phyloP scores from a whole-genome alignment of 129 eudicot genomes.

The Gnaphalium uliginosum region DNA sequence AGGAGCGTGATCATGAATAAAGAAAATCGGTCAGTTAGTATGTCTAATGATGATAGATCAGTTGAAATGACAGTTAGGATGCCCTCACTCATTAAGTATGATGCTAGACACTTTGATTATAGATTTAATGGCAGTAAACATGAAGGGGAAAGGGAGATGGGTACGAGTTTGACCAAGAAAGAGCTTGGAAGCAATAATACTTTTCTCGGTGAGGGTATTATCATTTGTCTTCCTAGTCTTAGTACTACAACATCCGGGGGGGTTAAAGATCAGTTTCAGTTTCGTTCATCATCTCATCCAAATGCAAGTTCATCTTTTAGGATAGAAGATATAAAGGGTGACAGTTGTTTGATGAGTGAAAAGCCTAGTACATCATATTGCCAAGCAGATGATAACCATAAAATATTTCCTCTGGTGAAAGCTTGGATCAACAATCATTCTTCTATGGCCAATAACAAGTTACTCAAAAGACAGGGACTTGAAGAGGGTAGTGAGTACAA shows the following conservation, averaged over 20 bases:
- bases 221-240: conserved; percentile 18
- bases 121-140: conserved; percentile 20
- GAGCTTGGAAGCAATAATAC: conserved; percentile 28
- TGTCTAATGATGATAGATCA: conserved; percentile 7
- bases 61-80: conserved; percentile 25
- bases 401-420: conserved; percentile 28
- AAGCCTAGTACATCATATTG: conserved; percentile 28
- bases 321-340: conserved; percentile 25
- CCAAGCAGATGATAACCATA: conserved; percentile 33
- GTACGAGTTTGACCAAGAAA: conserved; percentile 25
- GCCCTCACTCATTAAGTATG: conserved; percentile 22
- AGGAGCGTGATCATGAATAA: conserved; percentile 29
- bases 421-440: conserved; percentile 31
- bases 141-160: conserved; percentile 26
- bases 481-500: conserved; percentile 13
- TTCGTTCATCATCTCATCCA: conserved; percentile 27
- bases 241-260: conserved; percentile 12
- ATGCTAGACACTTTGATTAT: conserved; percentile 15
- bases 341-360: conserved; percentile 19
- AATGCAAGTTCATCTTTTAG: conserved; percentile 24
- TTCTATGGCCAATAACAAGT: conserved; percentile 22
- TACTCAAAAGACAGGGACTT: conserved; percentile 13
- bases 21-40: conserved; percentile 13
- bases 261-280: conserved; percentile 27
- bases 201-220: conserved; percentile 15